These are phyloP conservation scores for Camelina neglecta DNA, from an alignment of 345 rosid species.

Conservation along the genomic window DNA sequence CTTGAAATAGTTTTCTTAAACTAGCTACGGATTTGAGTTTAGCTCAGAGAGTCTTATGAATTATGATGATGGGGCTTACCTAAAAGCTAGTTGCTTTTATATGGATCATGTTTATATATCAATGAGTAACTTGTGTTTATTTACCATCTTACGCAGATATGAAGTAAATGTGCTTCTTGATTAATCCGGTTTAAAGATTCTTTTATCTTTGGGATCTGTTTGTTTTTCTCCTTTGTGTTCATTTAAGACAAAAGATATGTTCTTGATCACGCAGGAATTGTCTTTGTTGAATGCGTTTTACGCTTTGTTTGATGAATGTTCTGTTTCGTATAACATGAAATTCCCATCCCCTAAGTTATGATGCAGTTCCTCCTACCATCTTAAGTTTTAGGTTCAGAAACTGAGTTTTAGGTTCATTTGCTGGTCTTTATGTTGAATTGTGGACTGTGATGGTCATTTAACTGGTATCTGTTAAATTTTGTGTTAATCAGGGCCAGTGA, in stretches of 20 bases:
- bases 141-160: constrained; percentile 3
- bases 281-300: not conserved
- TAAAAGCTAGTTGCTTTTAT: constrained; percentile 9
- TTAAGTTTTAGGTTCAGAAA: too few relatives aligned
- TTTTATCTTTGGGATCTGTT: not conserved
- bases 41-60: not conserved
- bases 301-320: not conserved
- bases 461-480: not conserved
- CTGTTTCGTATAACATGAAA: not conserved
- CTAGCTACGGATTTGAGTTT: constrained; percentile 1
- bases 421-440: constrained; percentile 5
- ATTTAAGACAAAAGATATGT: not conserved
- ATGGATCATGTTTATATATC: not conserved
- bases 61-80: not conserved
- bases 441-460: constrained; percentile 2
- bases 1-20: not conserved
- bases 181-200: not conserved
- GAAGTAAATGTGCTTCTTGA: constrained; percentile 1
- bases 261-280: not conserved
- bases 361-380: not conserved
- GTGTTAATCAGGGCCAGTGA: constrained; percentile 66
- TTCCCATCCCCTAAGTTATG: not conserved
- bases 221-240: not conserved
- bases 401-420: not conserved
- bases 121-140: not conserved